phyloP scores from a whole-genome alignment of 495 filamentous ascomycete species.

The Xylaria longipes region DNA sequence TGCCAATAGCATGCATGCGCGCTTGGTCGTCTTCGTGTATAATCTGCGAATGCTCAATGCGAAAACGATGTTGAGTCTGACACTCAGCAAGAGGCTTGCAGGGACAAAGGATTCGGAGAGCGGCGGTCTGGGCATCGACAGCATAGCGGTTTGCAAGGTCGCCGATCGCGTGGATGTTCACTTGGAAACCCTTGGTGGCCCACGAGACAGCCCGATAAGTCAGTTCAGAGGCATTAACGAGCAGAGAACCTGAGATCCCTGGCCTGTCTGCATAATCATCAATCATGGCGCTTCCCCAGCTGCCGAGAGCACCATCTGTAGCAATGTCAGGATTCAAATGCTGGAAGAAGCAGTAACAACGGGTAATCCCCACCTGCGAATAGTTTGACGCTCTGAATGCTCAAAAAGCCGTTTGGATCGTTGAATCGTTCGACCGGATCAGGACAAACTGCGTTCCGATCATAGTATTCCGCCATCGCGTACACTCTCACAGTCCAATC shows the following conservation, averaged over 20 bases:
- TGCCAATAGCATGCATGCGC: constrained; percentile 58
- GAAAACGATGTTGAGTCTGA: constrained; percentile 58
- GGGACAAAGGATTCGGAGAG: constrained; percentile 55
- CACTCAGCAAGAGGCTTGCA: constrained; percentile 45
- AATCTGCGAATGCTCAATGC: constrained; percentile 71
- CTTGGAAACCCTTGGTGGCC: constrained; percentile 59
- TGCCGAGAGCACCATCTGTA: constrained; percentile 67
- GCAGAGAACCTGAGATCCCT: constrained; percentile 60
- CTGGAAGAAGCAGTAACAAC: background rate
- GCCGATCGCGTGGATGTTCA: constrained; percentile 71
- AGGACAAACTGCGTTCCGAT: constrained; percentile 66
- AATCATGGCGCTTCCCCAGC: constrained; percentile 68
- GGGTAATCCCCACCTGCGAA: constrained; percentile 56
- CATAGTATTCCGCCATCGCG: constrained; percentile 67
- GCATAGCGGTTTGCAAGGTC: constrained; percentile 66
- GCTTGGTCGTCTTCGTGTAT: constrained; percentile 65
- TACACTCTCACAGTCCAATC: constrained; percentile 64
- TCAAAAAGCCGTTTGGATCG: constrained; percentile 51
- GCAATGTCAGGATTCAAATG: constrained; percentile 28
- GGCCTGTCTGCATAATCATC: constrained; percentile 67
- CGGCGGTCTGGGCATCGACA: constrained; percentile 58
- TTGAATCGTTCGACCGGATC: constrained; percentile 47
- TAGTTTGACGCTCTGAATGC: constrained; percentile 62
- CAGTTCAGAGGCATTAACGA: constrained; percentile 62
- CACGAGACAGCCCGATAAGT: constrained; percentile 55